A percentile compares a stretch with the other conserved stretches of the same genome.
Evolutionary conservation across 2,329 filamentous ascomycete species (phyloP).

Genomic region (Anisogramma anomala): DNA sequence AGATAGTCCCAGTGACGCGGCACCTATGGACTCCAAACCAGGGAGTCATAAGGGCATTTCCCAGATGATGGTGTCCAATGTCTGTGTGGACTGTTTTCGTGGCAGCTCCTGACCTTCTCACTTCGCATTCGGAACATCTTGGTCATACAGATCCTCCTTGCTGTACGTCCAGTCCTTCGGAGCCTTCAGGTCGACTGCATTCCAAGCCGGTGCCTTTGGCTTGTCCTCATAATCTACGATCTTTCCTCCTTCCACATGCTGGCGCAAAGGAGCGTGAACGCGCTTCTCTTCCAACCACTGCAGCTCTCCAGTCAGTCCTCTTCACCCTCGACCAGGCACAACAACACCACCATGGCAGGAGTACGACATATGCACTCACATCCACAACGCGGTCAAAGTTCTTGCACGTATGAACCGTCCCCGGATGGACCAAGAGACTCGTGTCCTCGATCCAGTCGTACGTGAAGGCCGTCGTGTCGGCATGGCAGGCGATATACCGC

Average conservation of each 20-base stretch:
- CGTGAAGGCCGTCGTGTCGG: background rate
- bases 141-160: background rate
- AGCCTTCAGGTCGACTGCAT: background rate
- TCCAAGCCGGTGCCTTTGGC: background rate
- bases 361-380: background rate
- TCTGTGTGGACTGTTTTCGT: no score
- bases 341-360: no score
- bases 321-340: background rate
- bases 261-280: background rate
- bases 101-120: background rate
- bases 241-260: background rate
- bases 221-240: background rate
- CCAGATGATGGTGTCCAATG: no score
- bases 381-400: slow-evolving; percentile 1
- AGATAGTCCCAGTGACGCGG: no score
- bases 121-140: background rate
- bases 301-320: background rate
- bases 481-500: background rate
- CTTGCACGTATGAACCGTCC: background rate
- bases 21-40: no score
- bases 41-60: no score
- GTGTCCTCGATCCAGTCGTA: slow-evolving; percentile 3
- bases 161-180: background rate
- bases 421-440: background rate
- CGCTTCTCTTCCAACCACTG: background rate